Conservation (phyloP, 805 yeast species). For the Schizosaccharomyces lindneri region DNA sequence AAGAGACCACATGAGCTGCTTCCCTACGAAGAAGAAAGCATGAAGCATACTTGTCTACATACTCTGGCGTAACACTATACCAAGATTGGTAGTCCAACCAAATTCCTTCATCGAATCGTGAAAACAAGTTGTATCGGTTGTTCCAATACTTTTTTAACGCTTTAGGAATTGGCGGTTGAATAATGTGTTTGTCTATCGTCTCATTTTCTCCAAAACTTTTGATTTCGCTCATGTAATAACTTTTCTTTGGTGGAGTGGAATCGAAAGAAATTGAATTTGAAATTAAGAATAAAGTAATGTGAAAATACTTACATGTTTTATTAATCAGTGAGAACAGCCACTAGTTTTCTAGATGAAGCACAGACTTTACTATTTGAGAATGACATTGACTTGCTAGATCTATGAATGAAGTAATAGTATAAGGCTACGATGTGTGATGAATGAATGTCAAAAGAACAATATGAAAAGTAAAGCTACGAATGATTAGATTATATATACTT, state of each 20-base stretch:
- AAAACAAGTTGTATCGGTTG: slow-evolving; percentile 30
- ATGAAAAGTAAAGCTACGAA: no score
- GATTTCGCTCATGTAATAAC: not conserved
- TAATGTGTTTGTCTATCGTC: not conserved
- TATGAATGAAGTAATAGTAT: no score
- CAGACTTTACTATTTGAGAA: no score
- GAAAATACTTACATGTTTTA: no score
- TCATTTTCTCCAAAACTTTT: not conserved
- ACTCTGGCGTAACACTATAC: slow-evolving; percentile 67
- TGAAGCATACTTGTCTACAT: not conserved
- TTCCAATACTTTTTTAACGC: slow-evolving; percentile 20
- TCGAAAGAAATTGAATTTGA: not conserved
- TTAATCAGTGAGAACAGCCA: no score
- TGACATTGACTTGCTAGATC: no score
- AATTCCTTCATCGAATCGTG: slow-evolving; percentile 38
- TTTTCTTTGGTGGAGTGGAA: not conserved
- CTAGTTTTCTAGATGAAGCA: no score
- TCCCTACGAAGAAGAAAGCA: not conserved
- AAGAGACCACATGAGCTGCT: not conserved
- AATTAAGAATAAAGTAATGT: no score
- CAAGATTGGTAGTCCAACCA: slow-evolving; percentile 48
- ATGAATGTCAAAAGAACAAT: no score
- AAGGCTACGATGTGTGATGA: no score
- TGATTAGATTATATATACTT: no score
- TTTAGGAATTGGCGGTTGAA: not conserved